A percentile compares a stretch with the other conserved stretches of the same genome.
phyloP scores from a whole-genome alignment of 139 green algal species.

The Haematococcus lacustris region DNA sequence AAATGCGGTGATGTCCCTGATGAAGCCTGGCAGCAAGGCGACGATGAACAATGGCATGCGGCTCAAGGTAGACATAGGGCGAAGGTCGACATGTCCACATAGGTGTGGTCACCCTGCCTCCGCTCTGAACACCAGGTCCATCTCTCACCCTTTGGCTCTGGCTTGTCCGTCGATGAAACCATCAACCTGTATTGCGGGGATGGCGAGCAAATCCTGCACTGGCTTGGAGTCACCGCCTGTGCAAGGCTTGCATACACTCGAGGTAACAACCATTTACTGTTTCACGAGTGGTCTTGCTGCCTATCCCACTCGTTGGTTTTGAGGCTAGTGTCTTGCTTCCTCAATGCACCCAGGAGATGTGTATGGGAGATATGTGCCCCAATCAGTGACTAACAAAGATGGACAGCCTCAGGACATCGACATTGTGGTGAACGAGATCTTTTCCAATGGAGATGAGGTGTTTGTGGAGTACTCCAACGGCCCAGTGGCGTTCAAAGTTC shows the following conservation, averaged over 20 bases:
- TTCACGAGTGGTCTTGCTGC: too few species aligned
- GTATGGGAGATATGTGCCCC: conserved; percentile 56
- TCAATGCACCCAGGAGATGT: conserved; percentile 53
- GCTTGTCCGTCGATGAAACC: conserved; percentile 32
- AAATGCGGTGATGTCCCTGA: too few species aligned
- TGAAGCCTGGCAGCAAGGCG: too few species aligned
- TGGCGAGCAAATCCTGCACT: conserved; percentile 68
- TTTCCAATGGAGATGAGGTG: conserved; percentile 52
- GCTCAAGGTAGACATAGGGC: too few species aligned
- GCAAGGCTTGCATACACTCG: conserved; percentile 49
- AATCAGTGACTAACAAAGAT: conserved; percentile 58
- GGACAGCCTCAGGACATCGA: conserved; percentile 59
- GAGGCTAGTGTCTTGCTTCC: too few species aligned
- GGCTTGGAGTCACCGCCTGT: conserved; percentile 61
- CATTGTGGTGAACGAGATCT: conserved; percentile 69
- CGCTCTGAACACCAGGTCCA: conserved; percentile 44
- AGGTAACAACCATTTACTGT: too few species aligned
- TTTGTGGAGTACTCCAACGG: conserved; percentile 63
- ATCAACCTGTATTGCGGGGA: conserved; percentile 55
- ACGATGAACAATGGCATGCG: too few species aligned
- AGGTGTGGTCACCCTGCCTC: too few species aligned
- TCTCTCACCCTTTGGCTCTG: conserved; percentile 28
- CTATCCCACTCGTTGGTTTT: too few species aligned
- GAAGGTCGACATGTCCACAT: too few species aligned
- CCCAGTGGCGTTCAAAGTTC: conserved; percentile 43